Base-by-base conservation (phyloP, 148 eudicot genomes). In the Suaeda aralocaspica region DNA sequence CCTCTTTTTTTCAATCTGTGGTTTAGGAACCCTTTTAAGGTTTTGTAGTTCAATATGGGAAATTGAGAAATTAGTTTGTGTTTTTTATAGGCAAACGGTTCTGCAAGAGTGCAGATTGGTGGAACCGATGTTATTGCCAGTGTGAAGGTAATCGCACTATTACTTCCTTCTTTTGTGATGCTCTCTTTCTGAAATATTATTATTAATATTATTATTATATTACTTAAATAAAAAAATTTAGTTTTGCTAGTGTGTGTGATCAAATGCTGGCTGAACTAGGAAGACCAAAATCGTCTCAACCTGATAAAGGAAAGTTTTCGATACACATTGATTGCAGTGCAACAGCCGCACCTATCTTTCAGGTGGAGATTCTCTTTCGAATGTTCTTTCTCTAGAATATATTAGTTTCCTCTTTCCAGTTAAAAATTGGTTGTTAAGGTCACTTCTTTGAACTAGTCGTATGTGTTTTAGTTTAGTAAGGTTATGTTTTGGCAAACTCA, bases 121-220 rank as follows among this genome's bases (percentile, higher is more conserved):
- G 88, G 82, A 33, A 91, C 97, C 3, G 93, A 94, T 71, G 96
- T 87, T 42, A 87, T 91, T 73, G 99, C 97, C 50, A 88, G 97
- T 72, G 93, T 94, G 29, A 94, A 94, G 97, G 96, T 93, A 80
- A 42, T 30, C 6, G 5, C 5, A 5, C 42, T 19, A 49, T 58
- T 21, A 29, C 24, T 52, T 4, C 39, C 11, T 44, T 5, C 5
- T 52, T 59, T 45, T 50, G 16, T n/a, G 12, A 19, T 16, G 53
- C 9, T n/a, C 30, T 13, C 28, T 55, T 19, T 50, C n/a, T n/a
- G n/a, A n/a, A n/a, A n/a, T n/a, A 26, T n/a, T 5, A 28, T 57
- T 56, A 14, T n/a, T n/a, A n/a, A n/a, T n/a, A n/a, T n/a, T n/a
- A 19, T 25, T 6, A 10, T n/a, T n/a, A n/a, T n/a, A n/a, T n/a